Base-by-base conservation (phyloP, 805 yeast species). In the Trichomonascus vanleenenianus region DNA sequence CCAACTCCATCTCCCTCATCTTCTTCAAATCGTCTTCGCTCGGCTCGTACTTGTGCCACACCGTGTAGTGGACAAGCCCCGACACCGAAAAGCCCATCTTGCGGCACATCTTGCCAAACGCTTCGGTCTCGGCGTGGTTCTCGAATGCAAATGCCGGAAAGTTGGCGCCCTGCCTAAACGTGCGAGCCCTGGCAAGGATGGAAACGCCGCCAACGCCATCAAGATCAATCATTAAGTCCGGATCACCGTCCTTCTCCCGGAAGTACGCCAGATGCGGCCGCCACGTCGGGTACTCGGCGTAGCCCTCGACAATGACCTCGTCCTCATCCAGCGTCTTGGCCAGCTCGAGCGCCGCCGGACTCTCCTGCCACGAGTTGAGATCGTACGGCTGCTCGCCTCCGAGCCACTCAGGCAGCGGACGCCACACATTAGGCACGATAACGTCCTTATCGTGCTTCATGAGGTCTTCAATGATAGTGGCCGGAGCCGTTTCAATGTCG, bases 121-220 rank as follows among this genome's bases (percentile, higher is more conserved):
- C 97, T 67, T 91, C 97, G 2, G 97, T 91, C 63, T 91, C 97
- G 2, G 97, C 97, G 62, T 91, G 97, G 57, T 85, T 86, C 65
- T 84, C 83, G 66, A 87, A 89, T 30, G 96, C 85, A 61, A 89
- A 91, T 2, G 96, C 97, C 6, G 97, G 97, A 74, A 88, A 89
- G 68, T 86, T 93, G 2, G 91, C 81, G 11, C 97, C 97, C 14
- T 76, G 70, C 51, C 86, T 73, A 69, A 89, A 89, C 3, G 88
- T 95, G 42, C 70, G 67, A 1, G 96, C 96, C 62, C 83, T 84
- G 32, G 94, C 75, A 54, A 91, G 71, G 51, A 91, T 87, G 1
- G 96, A 85, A 39, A 91, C 97, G 52, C 97, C 97, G 18, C 97
- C 97, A 53, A 89, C 86, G 44, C 97, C 97, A 64, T 89, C 97